Conservation (phyloP, 441 rosid species). For the Adansonia gregorii region DNA sequence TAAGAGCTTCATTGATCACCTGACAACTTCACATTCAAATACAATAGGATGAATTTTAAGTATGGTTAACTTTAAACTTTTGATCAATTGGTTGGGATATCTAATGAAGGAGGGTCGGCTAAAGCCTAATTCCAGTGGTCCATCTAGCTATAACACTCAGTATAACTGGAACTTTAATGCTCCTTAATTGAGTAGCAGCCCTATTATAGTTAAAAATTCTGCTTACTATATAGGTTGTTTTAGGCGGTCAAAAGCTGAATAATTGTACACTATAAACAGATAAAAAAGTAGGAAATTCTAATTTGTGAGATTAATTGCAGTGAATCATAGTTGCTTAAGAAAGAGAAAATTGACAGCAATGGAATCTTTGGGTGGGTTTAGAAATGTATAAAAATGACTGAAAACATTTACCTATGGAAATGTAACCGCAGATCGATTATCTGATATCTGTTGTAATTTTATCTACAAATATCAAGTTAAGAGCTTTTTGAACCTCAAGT, state of each 20-base stretch:
- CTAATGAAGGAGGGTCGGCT: not conserved
- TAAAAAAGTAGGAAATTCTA: not conserved
- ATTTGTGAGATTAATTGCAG: not conserved
- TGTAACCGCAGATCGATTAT: constrained; percentile 23
- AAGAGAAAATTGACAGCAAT: not conserved
- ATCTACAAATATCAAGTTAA: constrained; percentile 23
- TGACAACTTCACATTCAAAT: constrained; percentile 22
- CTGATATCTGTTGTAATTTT: constrained; percentile 6
- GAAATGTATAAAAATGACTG: constrained; percentile 22
- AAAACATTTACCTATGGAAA: not conserved
- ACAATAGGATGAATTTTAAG: not conserved
- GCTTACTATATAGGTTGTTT: not conserved
- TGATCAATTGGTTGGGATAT: not conserved
- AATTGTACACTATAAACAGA: not conserved
- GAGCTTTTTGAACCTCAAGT: constrained; percentile 17
- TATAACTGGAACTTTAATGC: constrained; percentile 19
- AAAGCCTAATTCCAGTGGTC: constrained; percentile 29
- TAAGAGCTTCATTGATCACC: constrained; percentile 29
- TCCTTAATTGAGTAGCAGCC: not conserved
- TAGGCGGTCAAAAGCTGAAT: not conserved
- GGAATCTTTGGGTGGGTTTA: constrained; percentile 9
- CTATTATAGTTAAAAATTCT: not conserved
- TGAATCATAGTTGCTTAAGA: not conserved
- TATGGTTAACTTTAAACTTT: not conserved
- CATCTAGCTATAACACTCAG: constrained; percentile 13